Percentiles rank a stretch among this genome's conserved stretches.
These are phyloP conservation scores for Camellia granthamiana DNA, from an alignment of 148 eudicot genomes.

Conservation along the genomic window DNA sequence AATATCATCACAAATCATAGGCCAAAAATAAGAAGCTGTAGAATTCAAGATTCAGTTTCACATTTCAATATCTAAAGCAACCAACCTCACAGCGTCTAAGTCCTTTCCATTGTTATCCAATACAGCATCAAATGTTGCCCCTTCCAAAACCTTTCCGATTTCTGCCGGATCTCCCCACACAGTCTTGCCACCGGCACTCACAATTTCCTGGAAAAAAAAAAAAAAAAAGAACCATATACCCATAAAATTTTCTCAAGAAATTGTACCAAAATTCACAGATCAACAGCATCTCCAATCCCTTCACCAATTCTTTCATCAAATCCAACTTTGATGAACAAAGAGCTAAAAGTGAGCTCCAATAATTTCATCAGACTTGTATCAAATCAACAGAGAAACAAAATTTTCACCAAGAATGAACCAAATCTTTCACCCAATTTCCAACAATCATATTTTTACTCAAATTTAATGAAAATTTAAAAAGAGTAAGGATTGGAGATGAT, in stretches of 20 bases:
- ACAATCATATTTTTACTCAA: too few relatives aligned
- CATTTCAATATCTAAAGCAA: background rate
- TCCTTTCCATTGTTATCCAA: conserved; percentile 97
- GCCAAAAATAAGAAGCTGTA: background rate
- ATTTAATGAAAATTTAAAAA: too few relatives aligned
- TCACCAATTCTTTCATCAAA: too few relatives aligned
- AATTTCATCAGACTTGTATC: too few relatives aligned
- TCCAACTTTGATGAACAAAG: too few relatives aligned
- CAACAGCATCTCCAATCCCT: background rate
- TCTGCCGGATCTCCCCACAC: conserved; percentile 91
- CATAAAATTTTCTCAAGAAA: conserved; percentile 3
- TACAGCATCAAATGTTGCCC: conserved; percentile 68
- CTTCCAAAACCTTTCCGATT: conserved; percentile 65
- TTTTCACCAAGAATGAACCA: too few relatives aligned
- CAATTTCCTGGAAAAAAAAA: conserved; percentile 57
- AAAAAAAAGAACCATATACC: conserved; percentile 1
- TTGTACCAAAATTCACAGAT: background rate
- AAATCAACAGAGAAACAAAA: too few relatives aligned
- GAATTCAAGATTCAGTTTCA: background rate
- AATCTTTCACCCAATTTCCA: too few relatives aligned
- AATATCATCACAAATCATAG: background rate
- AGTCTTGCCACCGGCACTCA: conserved; percentile 76
- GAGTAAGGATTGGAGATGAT: too few relatives aligned
- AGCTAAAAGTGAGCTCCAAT: too few relatives aligned
- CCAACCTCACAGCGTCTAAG: conserved; percentile 85